phyloP scores from a whole-genome alignment of 192 early-diverging fungal species.

The Entophlyctis luteolus region DNA sequence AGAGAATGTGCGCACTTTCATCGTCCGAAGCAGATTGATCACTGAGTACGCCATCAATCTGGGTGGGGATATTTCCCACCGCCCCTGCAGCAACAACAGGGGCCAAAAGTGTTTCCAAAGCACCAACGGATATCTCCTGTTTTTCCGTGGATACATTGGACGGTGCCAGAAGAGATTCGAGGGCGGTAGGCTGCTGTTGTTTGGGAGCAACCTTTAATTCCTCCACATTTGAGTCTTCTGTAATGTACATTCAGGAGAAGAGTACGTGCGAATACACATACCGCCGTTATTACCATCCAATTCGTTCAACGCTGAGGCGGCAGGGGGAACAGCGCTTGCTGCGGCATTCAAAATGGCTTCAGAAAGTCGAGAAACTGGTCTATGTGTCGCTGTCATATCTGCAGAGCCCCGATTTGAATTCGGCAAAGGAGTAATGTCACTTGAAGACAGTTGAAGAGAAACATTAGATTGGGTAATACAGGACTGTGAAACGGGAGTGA shows the following conservation, averaged over 20 bases:
- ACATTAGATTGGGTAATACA: no score
- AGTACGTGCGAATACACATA: background rate
- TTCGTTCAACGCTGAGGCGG: background rate
- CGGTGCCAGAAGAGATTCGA: constrained; percentile 2
- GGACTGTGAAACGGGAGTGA: no score
- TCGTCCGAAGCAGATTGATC: background rate
- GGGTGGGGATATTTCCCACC: background rate
- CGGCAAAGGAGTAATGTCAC: no score
- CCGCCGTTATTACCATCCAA: background rate
- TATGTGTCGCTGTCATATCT: no score
- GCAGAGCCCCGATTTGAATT: no score
- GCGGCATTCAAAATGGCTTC: background rate
- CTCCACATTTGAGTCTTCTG: background rate
- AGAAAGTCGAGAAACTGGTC: no score
- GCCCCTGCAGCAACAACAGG: background rate
- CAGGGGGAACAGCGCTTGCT: background rate
- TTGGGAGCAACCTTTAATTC: background rate
- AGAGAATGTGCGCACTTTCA: background rate
- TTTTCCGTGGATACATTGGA: background rate
- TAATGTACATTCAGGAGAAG: background rate
- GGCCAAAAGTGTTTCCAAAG: background rate
- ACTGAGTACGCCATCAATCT: background rate
- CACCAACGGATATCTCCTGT: background rate
- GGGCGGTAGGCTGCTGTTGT: background rate
- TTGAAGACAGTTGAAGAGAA: no score